Evolutionary conservation across 1,284 basidiomycete species (phyloP), one percentile per base, ranked within the genome.

Genomic region (Ustilago nuda): DNA sequence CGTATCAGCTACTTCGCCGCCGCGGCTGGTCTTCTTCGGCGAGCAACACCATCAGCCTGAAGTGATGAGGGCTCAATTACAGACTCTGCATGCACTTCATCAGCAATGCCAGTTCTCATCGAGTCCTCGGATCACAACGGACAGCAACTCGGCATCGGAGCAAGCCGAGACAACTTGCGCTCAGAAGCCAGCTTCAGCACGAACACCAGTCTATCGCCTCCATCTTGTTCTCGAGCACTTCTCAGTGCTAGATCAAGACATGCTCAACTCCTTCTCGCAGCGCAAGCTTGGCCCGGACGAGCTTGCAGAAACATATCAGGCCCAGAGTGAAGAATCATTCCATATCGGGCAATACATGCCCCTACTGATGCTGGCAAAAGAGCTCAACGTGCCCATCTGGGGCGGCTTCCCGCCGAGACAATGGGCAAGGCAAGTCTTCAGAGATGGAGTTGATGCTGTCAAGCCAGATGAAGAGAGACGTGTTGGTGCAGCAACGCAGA

Each of bases 1-100:
- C 15, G 7, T 23, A 11, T 52, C 43, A 17, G 39, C 58, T 15
- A n/a, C 55, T 53, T 63, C 66, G 46, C 75, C 72, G 33, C 75
- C 72, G 2, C 56, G 76, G 12, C 41, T 80, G 33, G 59, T 77
- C 54, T 82, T 78, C 23, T 79, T 82, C 36, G 80, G 80, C 39
- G 80, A 82, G 56, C 80, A 82, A 43, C 80, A 82, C 46, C 80
- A 82, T 62, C 80, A 82, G 60, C 76, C 79, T 2, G 45, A 67
- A 7, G 80, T 82, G 30, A 61, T 82, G 54, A 60, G 71, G 13
- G 72, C 76, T 6, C 80, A 82, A 46, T 59, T 82, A 13, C 80
- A 82, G 51, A 55, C 72, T 1, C 56, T 81, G 19, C 64, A 65
- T 11, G 68, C 62, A 12, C 67, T 77, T 15, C 52, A 70, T 46